These are phyloP conservation scores for Chytriomyces sp. DNA, from an alignment of 192 early-diverging fungal genomes.

Conservation along the genomic window DNA sequence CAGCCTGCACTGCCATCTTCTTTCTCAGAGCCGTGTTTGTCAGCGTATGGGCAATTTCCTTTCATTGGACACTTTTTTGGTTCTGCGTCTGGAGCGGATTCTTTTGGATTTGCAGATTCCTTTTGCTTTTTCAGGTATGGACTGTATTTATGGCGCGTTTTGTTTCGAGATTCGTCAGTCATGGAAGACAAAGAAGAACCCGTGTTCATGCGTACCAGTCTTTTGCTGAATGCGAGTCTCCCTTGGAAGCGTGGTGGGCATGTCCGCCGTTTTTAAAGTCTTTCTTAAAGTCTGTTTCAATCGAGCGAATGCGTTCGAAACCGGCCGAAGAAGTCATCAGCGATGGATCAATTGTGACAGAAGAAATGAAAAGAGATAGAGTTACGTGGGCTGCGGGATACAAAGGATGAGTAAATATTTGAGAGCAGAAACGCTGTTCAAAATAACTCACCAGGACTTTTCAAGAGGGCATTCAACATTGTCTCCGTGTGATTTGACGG, in stretches of 20 bases:
- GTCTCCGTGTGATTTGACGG: slow-evolving; percentile 8
- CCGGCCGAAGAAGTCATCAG: too few relatives aligned
- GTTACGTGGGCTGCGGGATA: slow-evolving; percentile 7
- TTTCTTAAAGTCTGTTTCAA: slow-evolving; percentile 13
- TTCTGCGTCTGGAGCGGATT: neutral
- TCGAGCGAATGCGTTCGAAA: neutral
- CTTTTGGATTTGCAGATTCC: neutral
- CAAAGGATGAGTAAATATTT: too few relatives aligned
- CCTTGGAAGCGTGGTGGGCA: neutral
- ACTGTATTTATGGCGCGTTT: neutral
- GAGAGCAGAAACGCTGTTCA: too few relatives aligned
- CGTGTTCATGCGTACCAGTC: neutral
- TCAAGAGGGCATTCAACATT: slow-evolving; percentile 19
- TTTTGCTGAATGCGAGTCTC: slow-evolving; percentile 17
- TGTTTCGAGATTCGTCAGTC: neutral
- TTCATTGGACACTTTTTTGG: slow-evolving; percentile 14
- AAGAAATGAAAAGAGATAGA: neutral
- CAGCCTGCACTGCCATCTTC: slow-evolving; percentile 20
- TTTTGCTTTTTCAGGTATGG: neutral
- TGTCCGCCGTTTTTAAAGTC: slow-evolving; percentile 17
- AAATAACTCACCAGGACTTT: slow-evolving; percentile 18
- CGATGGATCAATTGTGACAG: too few relatives aligned
- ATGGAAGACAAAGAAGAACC: neutral
- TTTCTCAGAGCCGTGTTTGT: neutral
- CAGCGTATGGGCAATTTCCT: slow-evolving; percentile 7